Conservation (phyloP, 805 yeast genomes). For the Wickerhamiella dianesei region DNA sequence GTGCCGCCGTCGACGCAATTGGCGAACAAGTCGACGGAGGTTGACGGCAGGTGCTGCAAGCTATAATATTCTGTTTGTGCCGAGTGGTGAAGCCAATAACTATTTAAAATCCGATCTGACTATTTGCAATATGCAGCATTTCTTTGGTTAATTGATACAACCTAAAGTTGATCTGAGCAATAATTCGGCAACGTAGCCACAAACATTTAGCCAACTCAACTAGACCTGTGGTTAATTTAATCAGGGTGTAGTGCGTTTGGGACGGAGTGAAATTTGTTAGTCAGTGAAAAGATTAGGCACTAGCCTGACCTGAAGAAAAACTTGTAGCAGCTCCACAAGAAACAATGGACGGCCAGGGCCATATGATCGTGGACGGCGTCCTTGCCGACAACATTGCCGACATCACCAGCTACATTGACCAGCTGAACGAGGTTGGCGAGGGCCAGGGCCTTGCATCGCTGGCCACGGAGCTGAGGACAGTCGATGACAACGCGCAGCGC, state of each 20-base stretch:
- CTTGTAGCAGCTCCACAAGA: neutral
- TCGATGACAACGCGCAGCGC: conserved; percentile 16
- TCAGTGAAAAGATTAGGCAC: neutral
- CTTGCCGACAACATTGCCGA: conserved; percentile 26
- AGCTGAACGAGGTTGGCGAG: conserved; percentile 18
- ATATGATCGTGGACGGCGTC: conserved; percentile 29
- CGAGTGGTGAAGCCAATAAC: neutral
- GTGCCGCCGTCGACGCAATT: conserved; percentile 53
- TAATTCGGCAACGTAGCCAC: too few relatives aligned
- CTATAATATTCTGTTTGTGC: neutral
- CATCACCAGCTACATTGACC: conserved; percentile 26
- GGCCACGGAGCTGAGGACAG: conserved; percentile 18
- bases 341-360: conserved; percentile 11
- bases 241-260: neutral
- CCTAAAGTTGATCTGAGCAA: too few relatives aligned
- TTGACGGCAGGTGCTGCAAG: neutral
- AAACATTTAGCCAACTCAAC: too few relatives aligned
- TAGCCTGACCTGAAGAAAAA: neutral
- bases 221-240: too few relatives aligned
- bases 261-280: neutral
- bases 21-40: conserved; percentile 32
- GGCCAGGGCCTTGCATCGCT: conserved; percentile 18
- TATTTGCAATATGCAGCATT: too few relatives aligned
- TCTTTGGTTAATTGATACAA: too few relatives aligned
- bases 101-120: too few relatives aligned